phyloP scores from a whole-genome alignment of 768 basidiomycete species.

The Leccinum disarticulatum region DNA sequence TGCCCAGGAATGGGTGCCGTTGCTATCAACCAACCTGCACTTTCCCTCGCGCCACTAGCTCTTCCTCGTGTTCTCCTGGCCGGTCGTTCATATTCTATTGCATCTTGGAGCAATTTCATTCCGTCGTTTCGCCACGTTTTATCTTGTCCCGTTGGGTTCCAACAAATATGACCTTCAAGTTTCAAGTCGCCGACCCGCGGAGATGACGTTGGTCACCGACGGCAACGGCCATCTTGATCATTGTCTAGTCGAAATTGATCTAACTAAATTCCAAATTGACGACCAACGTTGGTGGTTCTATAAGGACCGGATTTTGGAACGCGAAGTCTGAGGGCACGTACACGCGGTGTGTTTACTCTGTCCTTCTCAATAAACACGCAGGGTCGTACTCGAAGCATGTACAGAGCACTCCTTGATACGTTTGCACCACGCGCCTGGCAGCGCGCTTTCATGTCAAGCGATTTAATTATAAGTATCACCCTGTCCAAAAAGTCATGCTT shows the following conservation, averaged over 20 bases:
- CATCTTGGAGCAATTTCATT: slow-evolving; percentile 6
- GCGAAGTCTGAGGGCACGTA: background rate
- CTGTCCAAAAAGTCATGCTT: no score
- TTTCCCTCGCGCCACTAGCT: background rate
- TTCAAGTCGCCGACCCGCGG: slow-evolving; percentile 6
- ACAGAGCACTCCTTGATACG: background rate
- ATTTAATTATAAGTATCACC: no score
- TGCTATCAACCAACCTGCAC: slow-evolving; percentile 10
- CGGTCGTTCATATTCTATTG: slow-evolving; percentile 7
- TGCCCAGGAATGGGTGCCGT: slow-evolving; percentile 11
- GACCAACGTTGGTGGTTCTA: background rate
- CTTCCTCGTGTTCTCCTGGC: slow-evolving; percentile 9
- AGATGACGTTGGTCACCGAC: slow-evolving; percentile 16
- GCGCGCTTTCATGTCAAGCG: no score
- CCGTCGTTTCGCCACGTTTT: slow-evolving; percentile 2
- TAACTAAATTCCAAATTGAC: slow-evolving; percentile 12
- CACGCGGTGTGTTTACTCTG: background rate
- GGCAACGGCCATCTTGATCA: background rate
- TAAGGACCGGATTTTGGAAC: background rate
- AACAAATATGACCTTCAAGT: background rate
- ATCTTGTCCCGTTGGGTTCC: background rate
- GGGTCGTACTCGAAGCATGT: no score
- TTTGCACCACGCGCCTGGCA: background rate
- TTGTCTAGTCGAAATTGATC: slow-evolving; percentile 5
- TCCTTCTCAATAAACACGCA: background rate